phyloP scores from a whole-genome alignment of 2,329 filamentous ascomycete species.

The Penicillium expansum region DNA sequence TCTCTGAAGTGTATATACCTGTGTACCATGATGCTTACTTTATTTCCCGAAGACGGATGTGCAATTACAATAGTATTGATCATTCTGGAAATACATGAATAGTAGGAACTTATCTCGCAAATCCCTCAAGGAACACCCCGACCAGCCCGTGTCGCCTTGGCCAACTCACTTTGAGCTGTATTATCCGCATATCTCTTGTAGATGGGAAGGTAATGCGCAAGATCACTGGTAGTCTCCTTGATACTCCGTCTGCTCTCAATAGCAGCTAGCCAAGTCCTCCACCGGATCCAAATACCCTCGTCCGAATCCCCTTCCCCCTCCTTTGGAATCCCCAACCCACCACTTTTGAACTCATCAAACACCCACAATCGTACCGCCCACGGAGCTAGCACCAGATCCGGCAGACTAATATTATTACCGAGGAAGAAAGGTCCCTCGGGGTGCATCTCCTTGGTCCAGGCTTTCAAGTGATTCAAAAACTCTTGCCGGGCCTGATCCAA shows the following conservation, averaged over 20 bases:
- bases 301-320: slow-evolving; percentile 44
- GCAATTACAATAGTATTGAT: not conserved
- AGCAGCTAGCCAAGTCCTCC: slow-evolving; percentile 62
- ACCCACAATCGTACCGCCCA: slow-evolving; percentile 71
- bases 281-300: slow-evolving; percentile 61
- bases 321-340: slow-evolving; percentile 52
- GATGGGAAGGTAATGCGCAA: slow-evolving; percentile 64
- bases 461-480: slow-evolving; percentile 58
- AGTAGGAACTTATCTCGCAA: not conserved
- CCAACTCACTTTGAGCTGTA: slow-evolving; percentile 60
- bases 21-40: too few species aligned
- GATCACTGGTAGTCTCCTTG: slow-evolving; percentile 65
- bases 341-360: slow-evolving; percentile 70
- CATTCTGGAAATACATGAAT: not conserved
- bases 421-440: slow-evolving; percentile 64
- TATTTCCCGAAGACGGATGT: not conserved
- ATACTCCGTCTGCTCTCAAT: slow-evolving; percentile 61
- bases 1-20: slow-evolving; percentile 2
- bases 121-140: slow-evolving; percentile 56
- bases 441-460: slow-evolving; percentile 63
- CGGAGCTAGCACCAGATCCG: slow-evolving; percentile 69
- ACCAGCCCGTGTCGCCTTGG: slow-evolving; percentile 62
- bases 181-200: slow-evolving; percentile 68
- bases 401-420: slow-evolving; percentile 60
- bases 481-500: slow-evolving; percentile 57